Percentiles rank a stretch among this genome's conserved stretches.
phyloP scores from a whole-genome alignment of 2,329 filamentous ascomycete species.

The Penicillium sp. region DNA sequence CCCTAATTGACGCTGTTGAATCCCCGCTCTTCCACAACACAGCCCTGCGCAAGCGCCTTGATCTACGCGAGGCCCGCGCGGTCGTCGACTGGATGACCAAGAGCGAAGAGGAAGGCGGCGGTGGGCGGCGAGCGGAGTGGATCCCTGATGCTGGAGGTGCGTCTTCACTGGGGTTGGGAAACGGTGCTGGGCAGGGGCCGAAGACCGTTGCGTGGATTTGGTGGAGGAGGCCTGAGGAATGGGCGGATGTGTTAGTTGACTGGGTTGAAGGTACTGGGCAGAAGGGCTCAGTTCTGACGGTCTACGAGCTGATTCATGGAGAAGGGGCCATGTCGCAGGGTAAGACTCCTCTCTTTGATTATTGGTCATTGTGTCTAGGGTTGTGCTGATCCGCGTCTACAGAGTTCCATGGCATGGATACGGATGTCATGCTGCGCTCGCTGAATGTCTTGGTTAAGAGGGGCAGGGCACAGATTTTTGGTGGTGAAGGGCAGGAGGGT shows the following conservation, averaged over 20 bases:
- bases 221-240: slow-evolving; percentile 83
- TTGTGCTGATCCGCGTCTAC: slow-evolving; percentile 9
- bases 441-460: slow-evolving; percentile 75
- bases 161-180: not conserved
- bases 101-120: slow-evolving; percentile 37
- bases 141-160: slow-evolving; percentile 33
- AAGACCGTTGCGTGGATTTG: slow-evolving; percentile 62
- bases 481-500: slow-evolving; percentile 74
- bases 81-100: slow-evolving; percentile 51
- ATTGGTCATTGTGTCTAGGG: not conserved
- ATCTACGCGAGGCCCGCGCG: slow-evolving; percentile 44
- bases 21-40: slow-evolving; percentile 51
- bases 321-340: slow-evolving; percentile 64
- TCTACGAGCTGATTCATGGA: slow-evolving; percentile 86
- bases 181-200: slow-evolving; percentile 20
- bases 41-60: slow-evolving; percentile 39
- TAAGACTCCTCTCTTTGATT: slow-evolving; percentile 31
- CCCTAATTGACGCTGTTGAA: slow-evolving; percentile 54
- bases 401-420: slow-evolving; percentile 86
- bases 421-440: slow-evolving; percentile 67
- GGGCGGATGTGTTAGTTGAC: slow-evolving; percentile 66
- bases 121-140: slow-evolving; percentile 53
- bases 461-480: slow-evolving; percentile 89
- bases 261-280: slow-evolving; percentile 83
- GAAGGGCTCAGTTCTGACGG: slow-evolving; percentile 76